Percentiles rank a stretch among this genome's conserved stretches.
phyloP scores from a whole-genome alignment of 108 stramenopile species.

The Nannochloropsis salina region DNA sequence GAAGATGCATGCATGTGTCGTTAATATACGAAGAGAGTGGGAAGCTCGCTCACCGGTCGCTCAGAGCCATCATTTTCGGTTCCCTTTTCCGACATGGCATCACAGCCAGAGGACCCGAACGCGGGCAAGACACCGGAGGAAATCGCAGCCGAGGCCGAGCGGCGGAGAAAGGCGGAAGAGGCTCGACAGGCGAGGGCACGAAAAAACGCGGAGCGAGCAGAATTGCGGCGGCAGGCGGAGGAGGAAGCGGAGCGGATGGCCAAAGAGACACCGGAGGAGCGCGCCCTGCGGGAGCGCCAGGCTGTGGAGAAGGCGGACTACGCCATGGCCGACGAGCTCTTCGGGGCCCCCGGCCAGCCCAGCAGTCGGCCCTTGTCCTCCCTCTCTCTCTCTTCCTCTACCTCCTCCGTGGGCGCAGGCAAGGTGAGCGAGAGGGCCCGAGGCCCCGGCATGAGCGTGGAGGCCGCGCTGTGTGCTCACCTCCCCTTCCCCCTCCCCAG shows the following conservation, averaged over 20 bases:
- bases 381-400: background rate
- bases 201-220: background rate
- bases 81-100: background rate
- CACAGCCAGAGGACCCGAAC: background rate
- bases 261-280: slow-evolving; percentile 7
- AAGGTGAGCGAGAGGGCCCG: background rate
- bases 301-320: slow-evolving; percentile 5
- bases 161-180: slow-evolving; percentile 15
- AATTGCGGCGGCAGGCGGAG: background rate
- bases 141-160: background rate
- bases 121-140: background rate
- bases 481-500: slow-evolving; percentile 19
- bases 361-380: background rate
- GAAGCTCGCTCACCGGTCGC: too few species aligned
- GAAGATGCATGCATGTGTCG: too few species aligned
- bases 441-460: background rate
- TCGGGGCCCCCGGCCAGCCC: background rate
- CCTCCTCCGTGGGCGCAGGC: background rate
- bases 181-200: background rate
- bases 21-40: too few species aligned
- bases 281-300: background rate
- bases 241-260: background rate
- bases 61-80: too few species aligned
- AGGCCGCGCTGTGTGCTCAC: background rate
- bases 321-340: slow-evolving; percentile 4